Evolutionary conservation across 2,329 filamentous ascomycete genomes (phyloP).

Genomic region (Emergomyces orientalis): DNA sequence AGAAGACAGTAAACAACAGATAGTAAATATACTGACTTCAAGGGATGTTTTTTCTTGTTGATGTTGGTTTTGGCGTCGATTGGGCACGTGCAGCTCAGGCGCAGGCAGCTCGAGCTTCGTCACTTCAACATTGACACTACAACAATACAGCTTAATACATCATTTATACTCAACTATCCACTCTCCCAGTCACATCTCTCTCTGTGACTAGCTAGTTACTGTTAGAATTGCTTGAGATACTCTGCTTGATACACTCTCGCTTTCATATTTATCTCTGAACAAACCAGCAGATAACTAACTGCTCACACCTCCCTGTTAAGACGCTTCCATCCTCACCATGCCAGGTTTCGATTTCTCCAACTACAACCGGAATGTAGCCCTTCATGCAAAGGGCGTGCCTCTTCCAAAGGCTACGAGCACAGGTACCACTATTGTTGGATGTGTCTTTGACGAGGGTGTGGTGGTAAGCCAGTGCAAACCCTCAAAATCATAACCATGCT

Average conservation of each 20-base stretch:
- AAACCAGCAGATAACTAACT: conserved; percentile 21
- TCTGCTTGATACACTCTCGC: not conserved
- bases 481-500: not conserved
- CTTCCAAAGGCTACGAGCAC: conserved; percentile 97
- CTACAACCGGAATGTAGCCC: conserved; percentile 96
- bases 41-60: not conserved
- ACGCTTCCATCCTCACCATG: conserved; percentile 50
- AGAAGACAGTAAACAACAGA: not conserved
- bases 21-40: not conserved
- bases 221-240: not conserved
- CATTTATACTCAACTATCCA: not conserved
- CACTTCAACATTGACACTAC: conserved; percentile 22
- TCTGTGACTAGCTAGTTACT: not conserved
- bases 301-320: conserved; percentile 13
- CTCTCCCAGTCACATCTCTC: not conserved
- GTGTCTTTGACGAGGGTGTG: conserved; percentile 90
- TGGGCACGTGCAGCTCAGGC: conserved; percentile 7
- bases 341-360: conserved; percentile 99
- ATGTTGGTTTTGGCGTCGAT: conserved; percentile 7
- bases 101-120: conserved; percentile 37
- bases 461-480: conserved; percentile 52
- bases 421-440: conserved; percentile 97
- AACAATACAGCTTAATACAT: not conserved
- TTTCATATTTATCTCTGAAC: conserved; percentile 17
- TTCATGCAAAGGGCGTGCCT: conserved; percentile 88